phyloP scores from a whole-genome alignment of 441 rosid species.

The Erodium moschatum region DNA sequence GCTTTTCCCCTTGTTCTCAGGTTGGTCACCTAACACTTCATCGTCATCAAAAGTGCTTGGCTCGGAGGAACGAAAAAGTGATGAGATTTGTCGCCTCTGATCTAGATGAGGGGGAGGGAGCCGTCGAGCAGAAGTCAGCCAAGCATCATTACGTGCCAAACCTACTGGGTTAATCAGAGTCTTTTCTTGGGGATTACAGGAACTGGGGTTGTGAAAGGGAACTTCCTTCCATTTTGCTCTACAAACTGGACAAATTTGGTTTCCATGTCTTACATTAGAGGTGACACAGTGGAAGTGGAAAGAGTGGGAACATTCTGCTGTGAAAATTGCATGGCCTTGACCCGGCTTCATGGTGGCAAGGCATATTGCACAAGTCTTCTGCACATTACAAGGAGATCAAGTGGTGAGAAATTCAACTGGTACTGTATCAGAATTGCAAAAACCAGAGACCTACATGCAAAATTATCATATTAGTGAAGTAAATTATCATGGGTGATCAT shows the following conservation, averaged over 20 bases:
- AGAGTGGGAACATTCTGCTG: conserved; percentile 70
- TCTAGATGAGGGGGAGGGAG: conserved; percentile 36
- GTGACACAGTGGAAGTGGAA: conserved; percentile 69
- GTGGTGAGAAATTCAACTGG: conserved; percentile 13
- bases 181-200: conserved; percentile 26
- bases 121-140: conserved; percentile 31
- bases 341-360: conserved; percentile 49
- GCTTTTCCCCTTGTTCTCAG: conserved; percentile 21
- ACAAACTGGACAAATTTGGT: conserved; percentile 64
- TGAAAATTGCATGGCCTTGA: conserved; percentile 64
- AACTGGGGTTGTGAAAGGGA: conserved; percentile 39
- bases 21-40: conserved; percentile 35
- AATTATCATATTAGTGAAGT: not conserved
- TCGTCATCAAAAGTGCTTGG: conserved; percentile 53
- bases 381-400: conserved; percentile 22
- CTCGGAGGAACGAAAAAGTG: conserved; percentile 32
- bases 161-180: conserved; percentile 27
- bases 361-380: conserved; percentile 62
- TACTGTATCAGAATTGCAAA: not conserved
- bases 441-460: not conserved
- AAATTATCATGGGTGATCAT: not conserved
- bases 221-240: conserved; percentile 64
- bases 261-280: conserved; percentile 61
- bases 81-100: conserved; percentile 29
- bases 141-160: conserved; percentile 32